Percentiles rank a stretch among this genome's conserved stretches.
These are phyloP conservation scores for Calonectria fujianensis DNA, from an alignment of 2,329 filamentous ascomycete genomes.

Conservation along the genomic window DNA sequence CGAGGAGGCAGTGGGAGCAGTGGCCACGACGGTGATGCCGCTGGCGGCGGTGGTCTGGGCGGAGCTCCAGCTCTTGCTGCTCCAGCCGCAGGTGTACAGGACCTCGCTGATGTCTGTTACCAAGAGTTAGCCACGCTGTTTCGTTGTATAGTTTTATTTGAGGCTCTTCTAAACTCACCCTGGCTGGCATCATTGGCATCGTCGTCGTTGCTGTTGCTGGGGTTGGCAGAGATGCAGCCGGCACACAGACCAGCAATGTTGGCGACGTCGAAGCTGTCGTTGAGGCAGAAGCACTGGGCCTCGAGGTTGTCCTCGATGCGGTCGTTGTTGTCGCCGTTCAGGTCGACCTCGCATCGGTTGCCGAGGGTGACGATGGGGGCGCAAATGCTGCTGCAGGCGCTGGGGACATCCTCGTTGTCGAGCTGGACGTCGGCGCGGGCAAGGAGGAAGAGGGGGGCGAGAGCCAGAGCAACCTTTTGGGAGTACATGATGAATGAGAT, in stretches of 20 bases:
- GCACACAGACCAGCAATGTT: slow-evolving; percentile 60
- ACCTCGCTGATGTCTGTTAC: slow-evolving; percentile 60
- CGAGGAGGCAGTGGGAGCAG: slow-evolving; percentile 55
- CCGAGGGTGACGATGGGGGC: slow-evolving; percentile 60
- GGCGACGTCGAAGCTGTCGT: slow-evolving; percentile 63
- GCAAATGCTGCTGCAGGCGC: slow-evolving; percentile 60
- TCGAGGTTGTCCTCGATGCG: slow-evolving; percentile 61
- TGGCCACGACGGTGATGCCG: slow-evolving; percentile 58
- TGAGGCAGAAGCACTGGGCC: slow-evolving; percentile 64
- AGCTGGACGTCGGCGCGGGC: slow-evolving; percentile 59
- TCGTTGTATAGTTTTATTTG: neutral
- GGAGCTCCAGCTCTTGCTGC: slow-evolving; percentile 46
- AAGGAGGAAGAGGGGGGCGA: slow-evolving; percentile 55
- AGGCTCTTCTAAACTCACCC: slow-evolving; percentile 46
- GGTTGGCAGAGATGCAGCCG: slow-evolving; percentile 58
- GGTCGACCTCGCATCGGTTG: slow-evolving; percentile 60
- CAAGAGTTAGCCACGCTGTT: neutral
- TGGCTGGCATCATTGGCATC: slow-evolving; percentile 49
- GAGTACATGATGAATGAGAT: slow-evolving; percentile 53
- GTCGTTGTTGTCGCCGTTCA: slow-evolving; percentile 54
- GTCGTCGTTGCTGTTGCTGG: slow-evolving; percentile 43
- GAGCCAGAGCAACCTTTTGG: slow-evolving; percentile 55
- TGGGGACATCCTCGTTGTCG: slow-evolving; percentile 59
- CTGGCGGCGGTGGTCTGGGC: slow-evolving; percentile 48
- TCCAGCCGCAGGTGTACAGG: slow-evolving; percentile 60